Evolutionary conservation across 495 filamentous ascomycete species (phyloP).

Genomic region (Hypomontagnella monticulosa): DNA sequence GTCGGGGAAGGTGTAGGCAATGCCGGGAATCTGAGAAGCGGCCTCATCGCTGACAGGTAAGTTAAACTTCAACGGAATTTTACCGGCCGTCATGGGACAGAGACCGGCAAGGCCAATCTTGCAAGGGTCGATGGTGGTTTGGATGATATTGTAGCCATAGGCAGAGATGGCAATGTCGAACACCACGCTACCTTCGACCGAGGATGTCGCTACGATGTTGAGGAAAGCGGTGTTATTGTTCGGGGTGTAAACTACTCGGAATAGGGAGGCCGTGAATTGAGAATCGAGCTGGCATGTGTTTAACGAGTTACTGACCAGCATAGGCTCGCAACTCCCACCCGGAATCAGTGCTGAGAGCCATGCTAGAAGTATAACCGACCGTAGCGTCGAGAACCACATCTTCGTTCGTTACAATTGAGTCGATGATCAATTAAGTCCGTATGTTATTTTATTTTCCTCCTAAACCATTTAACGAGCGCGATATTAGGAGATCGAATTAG

Average conservation of each 20-base stretch:
- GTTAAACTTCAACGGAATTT: constrained; percentile 78
- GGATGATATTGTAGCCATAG: constrained; percentile 79
- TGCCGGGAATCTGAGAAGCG: constrained; percentile 74
- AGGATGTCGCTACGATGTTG: constrained; percentile 83
- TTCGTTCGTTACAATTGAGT: constrained; percentile 13
- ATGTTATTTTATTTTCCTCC: not conserved
- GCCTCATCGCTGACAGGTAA: constrained; percentile 66
- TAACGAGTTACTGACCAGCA: constrained; percentile 77
- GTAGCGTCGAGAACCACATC: constrained; percentile 50
- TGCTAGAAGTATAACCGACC: constrained; percentile 48
- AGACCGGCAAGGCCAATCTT: constrained; percentile 73
- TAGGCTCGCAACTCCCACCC: constrained; percentile 46
- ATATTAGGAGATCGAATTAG: constrained; percentile 14
- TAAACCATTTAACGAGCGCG: constrained; percentile 31
- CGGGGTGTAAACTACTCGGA: constrained; percentile 83
- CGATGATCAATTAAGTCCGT: constrained; percentile 6
- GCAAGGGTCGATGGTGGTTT: constrained; percentile 79
- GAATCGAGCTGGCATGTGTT: constrained; percentile 81
- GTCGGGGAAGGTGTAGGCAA: constrained; percentile 91
- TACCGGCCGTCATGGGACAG: constrained; percentile 92
- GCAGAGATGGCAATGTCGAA: constrained; percentile 80
- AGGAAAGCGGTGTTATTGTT: constrained; percentile 75
- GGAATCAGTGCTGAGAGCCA: constrained; percentile 47
- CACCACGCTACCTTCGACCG: constrained; percentile 83
- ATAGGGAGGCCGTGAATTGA: constrained; percentile 82